Conservation (phyloP, 2,329 filamentous ascomycete genomes). For the Diplodia scrobiculata region DNA sequence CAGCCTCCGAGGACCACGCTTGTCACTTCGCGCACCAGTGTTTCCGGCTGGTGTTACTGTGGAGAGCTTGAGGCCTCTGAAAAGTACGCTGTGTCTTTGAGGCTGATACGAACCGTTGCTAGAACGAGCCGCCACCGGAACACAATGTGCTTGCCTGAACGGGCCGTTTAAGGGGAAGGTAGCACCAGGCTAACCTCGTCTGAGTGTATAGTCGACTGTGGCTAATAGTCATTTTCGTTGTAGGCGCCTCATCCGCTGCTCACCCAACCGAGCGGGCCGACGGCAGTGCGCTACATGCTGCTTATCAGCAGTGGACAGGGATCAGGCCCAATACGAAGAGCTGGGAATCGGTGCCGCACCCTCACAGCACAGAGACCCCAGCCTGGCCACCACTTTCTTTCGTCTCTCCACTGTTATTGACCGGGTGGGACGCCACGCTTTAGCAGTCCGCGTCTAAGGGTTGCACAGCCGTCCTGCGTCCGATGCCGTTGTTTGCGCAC, state of each 20-base stretch:
- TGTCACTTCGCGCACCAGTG: not conserved
- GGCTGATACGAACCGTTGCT: not conserved
- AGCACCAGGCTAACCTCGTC: not conserved
- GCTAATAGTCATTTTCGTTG: not conserved
- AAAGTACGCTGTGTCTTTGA: not conserved
- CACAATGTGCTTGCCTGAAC: not conserved
- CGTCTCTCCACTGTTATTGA: not conserved
- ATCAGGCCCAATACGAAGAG: not conserved
- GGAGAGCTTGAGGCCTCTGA: not conserved
- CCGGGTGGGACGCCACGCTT: not conserved
- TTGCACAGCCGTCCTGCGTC: not conserved
- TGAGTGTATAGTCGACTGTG: not conserved
- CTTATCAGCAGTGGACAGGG: conserved; percentile 5
- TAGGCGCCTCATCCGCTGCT: not conserved
- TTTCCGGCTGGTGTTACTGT: too few relatives aligned
- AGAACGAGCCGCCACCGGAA: not conserved
- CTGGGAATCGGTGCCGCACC: not conserved
- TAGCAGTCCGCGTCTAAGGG: not conserved
- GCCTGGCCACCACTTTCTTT: not conserved
- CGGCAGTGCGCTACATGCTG: not conserved
- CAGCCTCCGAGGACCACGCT: not conserved
- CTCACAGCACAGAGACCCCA: not conserved
- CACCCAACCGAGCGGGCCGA: not conserved
- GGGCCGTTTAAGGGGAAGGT: too few relatives aligned
- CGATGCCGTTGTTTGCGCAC: not conserved